These are phyloP conservation scores for Gymnopilus dilepis DNA, from an alignment of 768 basidiomycete species.

Conservation along the genomic window DNA sequence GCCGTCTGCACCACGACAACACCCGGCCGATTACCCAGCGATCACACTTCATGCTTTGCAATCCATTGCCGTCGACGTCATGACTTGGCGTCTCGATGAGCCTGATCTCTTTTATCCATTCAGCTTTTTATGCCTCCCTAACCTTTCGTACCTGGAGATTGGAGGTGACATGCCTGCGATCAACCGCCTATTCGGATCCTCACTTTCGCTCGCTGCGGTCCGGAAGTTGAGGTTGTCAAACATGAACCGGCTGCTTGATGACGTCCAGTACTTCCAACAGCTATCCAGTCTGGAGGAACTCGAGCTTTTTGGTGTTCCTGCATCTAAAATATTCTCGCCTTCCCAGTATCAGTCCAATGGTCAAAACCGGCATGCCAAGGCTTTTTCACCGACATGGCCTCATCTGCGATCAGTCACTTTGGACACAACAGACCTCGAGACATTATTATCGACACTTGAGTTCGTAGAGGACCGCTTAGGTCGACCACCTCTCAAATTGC, in stretches of 20 bases:
- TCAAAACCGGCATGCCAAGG: too few relatives aligned
- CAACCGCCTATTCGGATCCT: conserved; percentile 10
- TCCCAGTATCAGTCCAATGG: too few relatives aligned
- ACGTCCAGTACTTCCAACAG: conserved; percentile 8
- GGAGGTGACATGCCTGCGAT: conserved; percentile 7
- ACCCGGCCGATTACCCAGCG: neutral
- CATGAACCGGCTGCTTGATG: neutral
- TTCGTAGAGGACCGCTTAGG: neutral
- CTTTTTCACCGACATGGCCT: conserved; percentile 7
- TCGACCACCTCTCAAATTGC: neutral
- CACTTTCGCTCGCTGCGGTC: conserved; percentile 12
- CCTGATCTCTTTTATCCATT: conserved; percentile 8
- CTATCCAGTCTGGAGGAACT: conserved; percentile 15
- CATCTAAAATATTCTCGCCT: neutral
- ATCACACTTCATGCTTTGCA: conserved; percentile 18
- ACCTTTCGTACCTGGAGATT: conserved; percentile 20
- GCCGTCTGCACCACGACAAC: conserved; percentile 6
- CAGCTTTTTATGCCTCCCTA: conserved; percentile 18
- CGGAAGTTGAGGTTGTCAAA: conserved; percentile 20
- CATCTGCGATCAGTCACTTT: neutral
- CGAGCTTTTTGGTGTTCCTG: conserved; percentile 14
- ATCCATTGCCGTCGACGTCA: conserved; percentile 18
- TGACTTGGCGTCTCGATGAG: neutral
- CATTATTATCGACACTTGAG: neutral
- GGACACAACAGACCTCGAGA: neutral